Percentiles rank a stretch among this genome's conserved stretches.
These are phyloP conservation scores for Castanea mollissima DNA, from an alignment of 306 rosid genomes.

Conservation along the genomic window DNA sequence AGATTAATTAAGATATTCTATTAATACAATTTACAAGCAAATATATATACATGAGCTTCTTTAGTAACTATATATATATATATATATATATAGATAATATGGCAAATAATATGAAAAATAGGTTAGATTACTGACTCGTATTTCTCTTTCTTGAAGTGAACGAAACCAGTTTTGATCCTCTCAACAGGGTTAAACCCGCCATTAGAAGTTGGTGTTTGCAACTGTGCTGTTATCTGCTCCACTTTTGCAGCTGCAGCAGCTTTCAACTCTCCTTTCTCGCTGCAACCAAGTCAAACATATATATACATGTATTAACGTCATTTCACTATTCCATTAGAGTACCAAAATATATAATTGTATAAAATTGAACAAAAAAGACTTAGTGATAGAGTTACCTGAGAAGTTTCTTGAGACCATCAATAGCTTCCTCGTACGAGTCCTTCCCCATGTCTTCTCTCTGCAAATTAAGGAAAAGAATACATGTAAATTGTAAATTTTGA, in stretches of 20 bases:
- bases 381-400: constrained; percentile 45
- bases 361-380: not conserved
- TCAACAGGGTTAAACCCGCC: constrained; percentile 62
- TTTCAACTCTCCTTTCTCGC: constrained; percentile 69
- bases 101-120: not conserved
- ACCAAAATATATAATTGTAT: too few species aligned
- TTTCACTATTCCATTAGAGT: too few species aligned
- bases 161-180: constrained; percentile 73
- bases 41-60: not conserved
- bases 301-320: too few species aligned
- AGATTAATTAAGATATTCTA: constrained; percentile 10
- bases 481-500: not conserved
- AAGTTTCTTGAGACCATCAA: constrained; percentile 76
- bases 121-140: constrained; percentile 57
- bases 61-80: not conserved
- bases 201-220: constrained; percentile 37
- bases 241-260: constrained; percentile 71
- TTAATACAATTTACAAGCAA: not conserved
- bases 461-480: not conserved
- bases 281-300: constrained; percentile 22
- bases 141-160: constrained; percentile 91
- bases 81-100: too few species aligned
- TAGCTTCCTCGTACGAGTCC: constrained; percentile 74
- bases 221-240: constrained; percentile 70
- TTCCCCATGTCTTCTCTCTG: constrained; percentile 86